Percentiles rank a stretch among this genome's conserved stretches.
These are phyloP conservation scores for Kandelia obovata DNA, from an alignment of 345 rosid genomes.

Conservation along the genomic window DNA sequence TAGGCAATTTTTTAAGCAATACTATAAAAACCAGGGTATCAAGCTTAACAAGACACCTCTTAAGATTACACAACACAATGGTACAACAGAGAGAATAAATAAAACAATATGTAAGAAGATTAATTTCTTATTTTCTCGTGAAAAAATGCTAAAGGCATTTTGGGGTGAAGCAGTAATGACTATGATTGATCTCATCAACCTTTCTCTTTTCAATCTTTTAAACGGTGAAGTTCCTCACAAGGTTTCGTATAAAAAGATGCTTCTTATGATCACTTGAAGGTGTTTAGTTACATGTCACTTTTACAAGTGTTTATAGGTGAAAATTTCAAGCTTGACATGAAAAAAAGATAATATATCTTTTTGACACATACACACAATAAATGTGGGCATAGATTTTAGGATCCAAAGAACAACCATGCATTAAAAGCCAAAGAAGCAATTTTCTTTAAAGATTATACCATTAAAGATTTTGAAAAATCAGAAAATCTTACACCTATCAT, in stretches of 20 bases:
- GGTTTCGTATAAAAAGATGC: not conserved
- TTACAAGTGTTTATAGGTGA: not conserved
- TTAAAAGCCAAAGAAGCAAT: not conserved
- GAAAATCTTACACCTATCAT: not conserved
- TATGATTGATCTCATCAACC: not conserved
- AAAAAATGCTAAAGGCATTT: not conserved
- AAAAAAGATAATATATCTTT: not conserved
- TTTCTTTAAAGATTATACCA: not conserved
- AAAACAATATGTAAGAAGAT: not conserved
- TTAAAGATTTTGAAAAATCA: not conserved
- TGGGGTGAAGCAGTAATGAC: not conserved
- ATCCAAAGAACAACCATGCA: not conserved
- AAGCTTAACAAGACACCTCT: not conserved
- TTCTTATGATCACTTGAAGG: not conserved
- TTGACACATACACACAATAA: not conserved
- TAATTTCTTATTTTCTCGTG: not conserved
- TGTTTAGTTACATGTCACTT: not conserved
- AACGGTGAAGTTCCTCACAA: not conserved
- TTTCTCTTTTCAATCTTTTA: not conserved
- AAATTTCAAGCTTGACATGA: not conserved
- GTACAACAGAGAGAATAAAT: not conserved
- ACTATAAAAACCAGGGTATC: not conserved
- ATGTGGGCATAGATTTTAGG: not conserved
- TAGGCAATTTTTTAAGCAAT: not conserved
- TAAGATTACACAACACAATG: not conserved